phyloP scores from a whole-genome alignment of 2,329 filamentous ascomycete genomes.

The Diplocarpon mali region DNA sequence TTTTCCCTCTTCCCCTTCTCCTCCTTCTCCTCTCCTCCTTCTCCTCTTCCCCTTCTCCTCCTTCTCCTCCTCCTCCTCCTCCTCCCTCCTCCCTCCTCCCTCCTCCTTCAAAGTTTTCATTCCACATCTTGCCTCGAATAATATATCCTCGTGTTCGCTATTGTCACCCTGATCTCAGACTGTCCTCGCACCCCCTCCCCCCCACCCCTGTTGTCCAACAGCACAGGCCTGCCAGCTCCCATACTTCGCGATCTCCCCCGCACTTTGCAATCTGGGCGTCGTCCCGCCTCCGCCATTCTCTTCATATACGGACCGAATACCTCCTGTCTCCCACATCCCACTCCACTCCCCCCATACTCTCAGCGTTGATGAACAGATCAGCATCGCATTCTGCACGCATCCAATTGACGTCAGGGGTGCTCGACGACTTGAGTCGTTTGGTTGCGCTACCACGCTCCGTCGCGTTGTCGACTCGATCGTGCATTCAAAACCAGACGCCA shows the following conservation, averaged over 20 bases:
- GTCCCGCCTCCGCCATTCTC: constrained; percentile 14
- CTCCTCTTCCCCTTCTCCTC: neutral
- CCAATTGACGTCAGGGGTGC: neutral
- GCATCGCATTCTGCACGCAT: neutral
- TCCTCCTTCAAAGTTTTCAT: neutral
- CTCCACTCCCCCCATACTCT: constrained; percentile 16
- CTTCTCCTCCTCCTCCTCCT: neutral
- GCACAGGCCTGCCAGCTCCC: neutral
- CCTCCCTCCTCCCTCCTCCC: neutral
- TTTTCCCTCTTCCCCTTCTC: neutral
- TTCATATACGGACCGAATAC: constrained; percentile 21
- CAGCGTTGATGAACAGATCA: constrained; percentile 1
- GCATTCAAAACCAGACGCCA: constrained; percentile 1
- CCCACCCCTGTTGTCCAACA: constrained; percentile 1
- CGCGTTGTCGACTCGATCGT: constrained; percentile 2
- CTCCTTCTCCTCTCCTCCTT: neutral
- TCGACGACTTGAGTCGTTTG: neutral
- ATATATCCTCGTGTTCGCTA: constrained; percentile 2
- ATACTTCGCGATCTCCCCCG: constrained; percentile 10
- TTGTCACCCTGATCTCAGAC: neutral
- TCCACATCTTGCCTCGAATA: neutral
- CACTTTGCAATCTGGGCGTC: constrained; percentile 8
- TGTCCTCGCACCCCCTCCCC: neutral
- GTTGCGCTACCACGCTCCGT: constrained; percentile 3
- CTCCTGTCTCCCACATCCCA: constrained; percentile 12